phyloP scores from a whole-genome alignment of 306 rosid genomes.

The Trichosanthes truncata region DNA sequence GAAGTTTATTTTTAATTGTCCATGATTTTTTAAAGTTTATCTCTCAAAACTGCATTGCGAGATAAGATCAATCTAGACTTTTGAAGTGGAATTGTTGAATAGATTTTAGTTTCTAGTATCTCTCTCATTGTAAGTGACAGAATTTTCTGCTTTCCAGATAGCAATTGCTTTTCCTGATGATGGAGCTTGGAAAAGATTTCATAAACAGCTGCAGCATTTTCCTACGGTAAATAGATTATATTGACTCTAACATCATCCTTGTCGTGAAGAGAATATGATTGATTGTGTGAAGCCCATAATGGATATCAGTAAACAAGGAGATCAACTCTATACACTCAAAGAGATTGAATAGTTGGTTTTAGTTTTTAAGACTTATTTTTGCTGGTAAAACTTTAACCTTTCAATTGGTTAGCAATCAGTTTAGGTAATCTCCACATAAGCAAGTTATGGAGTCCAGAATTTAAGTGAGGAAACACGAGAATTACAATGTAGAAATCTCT shows the following conservation, averaged over 20 bases:
- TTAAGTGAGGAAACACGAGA: neutral
- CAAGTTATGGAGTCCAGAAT: neutral
- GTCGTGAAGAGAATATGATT: neutral
- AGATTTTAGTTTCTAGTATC: slow-evolving; percentile 2
- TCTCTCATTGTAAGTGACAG: neutral
- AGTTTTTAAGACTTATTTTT: neutral
- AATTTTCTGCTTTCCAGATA: slow-evolving; percentile 36
- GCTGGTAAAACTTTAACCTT: neutral
- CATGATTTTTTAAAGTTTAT: neutral
- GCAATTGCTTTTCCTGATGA: slow-evolving; percentile 95
- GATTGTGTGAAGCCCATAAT: neutral
- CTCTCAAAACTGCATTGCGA: neutral
- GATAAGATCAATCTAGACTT: neutral
- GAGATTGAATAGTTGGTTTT: neutral
- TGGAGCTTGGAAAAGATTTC: slow-evolving; percentile 98
- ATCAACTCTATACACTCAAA: neutral
- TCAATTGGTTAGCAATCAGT: neutral
- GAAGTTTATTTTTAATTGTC: neutral
- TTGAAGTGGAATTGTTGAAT: neutral
- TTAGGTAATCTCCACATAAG: neutral
- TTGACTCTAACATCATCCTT: neutral
- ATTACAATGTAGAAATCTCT: neutral
- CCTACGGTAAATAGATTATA: slow-evolving; percentile 51
- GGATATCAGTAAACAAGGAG: neutral
- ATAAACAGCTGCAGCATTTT: slow-evolving; percentile 85